Base-by-base conservation (phyloP, 495 filamentous ascomycete genomes). In the Aspergillus baeticus region DNA sequence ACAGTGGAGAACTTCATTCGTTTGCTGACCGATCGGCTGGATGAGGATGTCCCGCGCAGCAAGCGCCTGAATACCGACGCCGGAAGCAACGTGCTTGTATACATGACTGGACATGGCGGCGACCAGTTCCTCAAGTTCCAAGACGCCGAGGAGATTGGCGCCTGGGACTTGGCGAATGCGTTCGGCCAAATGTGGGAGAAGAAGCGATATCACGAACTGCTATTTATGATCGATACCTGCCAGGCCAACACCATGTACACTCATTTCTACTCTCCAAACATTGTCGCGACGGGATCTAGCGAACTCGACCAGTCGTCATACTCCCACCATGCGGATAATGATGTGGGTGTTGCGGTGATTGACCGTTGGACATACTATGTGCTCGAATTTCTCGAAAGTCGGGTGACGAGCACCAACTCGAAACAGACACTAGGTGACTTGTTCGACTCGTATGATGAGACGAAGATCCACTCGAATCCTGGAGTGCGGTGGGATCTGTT, bases 141-240 rank as follows among this genome's bases (percentile, higher is more conserved):
- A 68, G 94, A 98, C 59, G 88, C 91, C 22, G 94, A 98, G 75
- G 94, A 98, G 72, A 97, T 98, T 44, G 91, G 91, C 54, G 90
- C 91, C 0, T 97, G 93, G 73, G 94, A 98, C 77, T 74, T 98
- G 48, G 94, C 94, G 22, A 90, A 98, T 76, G 94, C 95, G 11
- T 98, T 98, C 70, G 93, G 93, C 71, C 94, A 98, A 81, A 98
- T 98, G 94, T 97, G 92, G 91, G 95, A 98, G 77, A 98, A 98
- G 85, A 92, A 92, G 76, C 82, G 94, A 74, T 92, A 81, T 53
- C 90, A 98, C 63, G 94, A 98, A 70, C 83, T 98, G 60, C 82
- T 98, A 53, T 98, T 98, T 78, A 98, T 98, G 94, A 98, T 98
- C 74, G 94, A 98, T 73, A 98, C 94, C 0, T 98, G 94, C 73